A percentile compares a stretch with the other conserved stretches of the same genome.
Conservation (phyloP, 805 yeast genomes). For the Ogataea pini region DNA sequence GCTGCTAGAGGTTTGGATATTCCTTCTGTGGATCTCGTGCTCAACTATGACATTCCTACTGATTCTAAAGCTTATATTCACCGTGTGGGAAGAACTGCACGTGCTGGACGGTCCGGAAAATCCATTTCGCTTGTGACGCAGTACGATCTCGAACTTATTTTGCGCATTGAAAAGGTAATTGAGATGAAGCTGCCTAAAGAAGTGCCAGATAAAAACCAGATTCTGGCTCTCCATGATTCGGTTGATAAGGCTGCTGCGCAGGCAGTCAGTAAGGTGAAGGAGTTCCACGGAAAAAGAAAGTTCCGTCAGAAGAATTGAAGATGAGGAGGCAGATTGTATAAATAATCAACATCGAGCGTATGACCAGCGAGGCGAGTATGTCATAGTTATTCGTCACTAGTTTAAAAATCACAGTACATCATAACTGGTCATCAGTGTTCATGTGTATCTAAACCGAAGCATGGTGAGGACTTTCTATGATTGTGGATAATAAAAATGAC, state of each 20-base stretch:
- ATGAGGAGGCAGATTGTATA: no score
- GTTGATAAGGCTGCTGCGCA: constrained; percentile 92
- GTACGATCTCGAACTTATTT: constrained; percentile 85
- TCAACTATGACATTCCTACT: constrained; percentile 91
- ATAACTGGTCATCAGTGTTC: no score
- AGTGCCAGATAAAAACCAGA: constrained; percentile 71
- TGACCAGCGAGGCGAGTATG: no score
- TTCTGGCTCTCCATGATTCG: constrained; percentile 75
- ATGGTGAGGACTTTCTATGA: no score
- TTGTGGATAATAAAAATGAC: no score
- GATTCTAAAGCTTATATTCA: constrained; percentile 97
- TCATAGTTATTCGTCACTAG: no score
- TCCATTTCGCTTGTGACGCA: constrained; percentile 89
- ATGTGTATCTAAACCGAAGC: no score
- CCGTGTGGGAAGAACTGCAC: constrained; percentile 97
- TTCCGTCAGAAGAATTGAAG: constrained; percentile 16
- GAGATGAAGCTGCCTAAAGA: constrained; percentile 84
- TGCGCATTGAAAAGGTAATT: constrained; percentile 86
- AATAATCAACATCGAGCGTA: neutral
- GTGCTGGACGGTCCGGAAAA: constrained; percentile 89
- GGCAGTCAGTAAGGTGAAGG: constrained; percentile 79
- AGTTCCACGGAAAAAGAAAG: constrained; percentile 45
- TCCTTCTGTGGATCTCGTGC: constrained; percentile 85
- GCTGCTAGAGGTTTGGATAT: constrained; percentile 98
- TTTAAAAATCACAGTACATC: no score